Evolutionary conservation across 208 protist genomes (phyloP).

Genomic region (Trypanosoma rangeli): DNA sequence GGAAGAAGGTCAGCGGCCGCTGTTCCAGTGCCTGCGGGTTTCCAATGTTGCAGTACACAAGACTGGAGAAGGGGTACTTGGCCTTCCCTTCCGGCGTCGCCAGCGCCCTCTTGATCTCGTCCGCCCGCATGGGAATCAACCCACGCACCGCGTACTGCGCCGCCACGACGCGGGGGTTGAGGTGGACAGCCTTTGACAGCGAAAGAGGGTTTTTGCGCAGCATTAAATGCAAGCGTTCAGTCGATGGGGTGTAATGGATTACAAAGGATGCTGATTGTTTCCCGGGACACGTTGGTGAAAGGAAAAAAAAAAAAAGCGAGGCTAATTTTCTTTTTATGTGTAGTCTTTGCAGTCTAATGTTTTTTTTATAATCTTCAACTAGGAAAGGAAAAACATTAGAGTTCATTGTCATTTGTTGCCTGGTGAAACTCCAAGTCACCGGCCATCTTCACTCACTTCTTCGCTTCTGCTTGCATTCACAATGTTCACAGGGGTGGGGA

Average conservation of each 20-base stretch:
- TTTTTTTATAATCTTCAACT: too few species aligned
- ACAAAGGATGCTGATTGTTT: too few species aligned
- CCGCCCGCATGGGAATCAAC: conserved; percentile 74
- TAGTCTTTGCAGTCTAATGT: too few species aligned
- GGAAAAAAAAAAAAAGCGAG: not conserved
- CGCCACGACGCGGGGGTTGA: conserved; percentile 71
- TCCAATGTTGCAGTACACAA: conserved; percentile 99
- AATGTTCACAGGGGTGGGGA: too few species aligned
- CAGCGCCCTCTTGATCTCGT: conserved; percentile 76
- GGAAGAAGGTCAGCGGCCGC: conserved; percentile 96
- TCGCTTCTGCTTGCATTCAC: too few species aligned
- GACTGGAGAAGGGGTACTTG: conserved; percentile 63
- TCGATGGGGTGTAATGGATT: not conserved
- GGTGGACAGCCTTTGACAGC: conserved; percentile 7
- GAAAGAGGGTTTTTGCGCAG: not conserved
- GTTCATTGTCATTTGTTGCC: too few species aligned
- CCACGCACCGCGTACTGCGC: conserved; percentile 91
- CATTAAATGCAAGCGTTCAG: not conserved
- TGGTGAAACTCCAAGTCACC: too few species aligned
- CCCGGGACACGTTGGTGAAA: too few species aligned
- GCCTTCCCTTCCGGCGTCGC: conserved; percentile 28
- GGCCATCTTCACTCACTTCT: too few species aligned
- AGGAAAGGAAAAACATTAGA: too few species aligned
- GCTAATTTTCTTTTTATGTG: not conserved
- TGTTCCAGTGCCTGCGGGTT: conserved; percentile 98